Evolutionary conservation across 192 early-diverging fungal genomes (phyloP).

Genomic region (Piromyces finnis): DNA sequence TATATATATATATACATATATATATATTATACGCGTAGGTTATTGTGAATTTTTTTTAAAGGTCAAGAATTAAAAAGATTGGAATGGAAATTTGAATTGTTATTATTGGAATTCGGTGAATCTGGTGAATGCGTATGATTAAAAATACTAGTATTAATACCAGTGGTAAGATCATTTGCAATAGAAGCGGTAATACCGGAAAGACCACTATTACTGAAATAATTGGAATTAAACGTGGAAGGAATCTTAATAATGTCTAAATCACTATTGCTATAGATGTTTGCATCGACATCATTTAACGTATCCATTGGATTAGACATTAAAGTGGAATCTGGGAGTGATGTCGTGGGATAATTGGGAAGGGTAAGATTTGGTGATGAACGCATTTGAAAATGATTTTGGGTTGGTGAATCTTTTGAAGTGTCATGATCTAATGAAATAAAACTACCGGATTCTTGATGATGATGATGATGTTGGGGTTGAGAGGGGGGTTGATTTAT

Average conservation of each 20-base stretch:
- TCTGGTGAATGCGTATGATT: background rate
- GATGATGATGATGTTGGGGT: too few relatives aligned
- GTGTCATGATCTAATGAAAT: too few relatives aligned
- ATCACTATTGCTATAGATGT: background rate
- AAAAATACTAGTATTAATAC: background rate
- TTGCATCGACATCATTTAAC: background rate
- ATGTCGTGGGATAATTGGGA: background rate
- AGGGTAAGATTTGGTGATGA: background rate
- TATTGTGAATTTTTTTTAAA: too few relatives aligned
- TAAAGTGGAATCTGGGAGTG: background rate
- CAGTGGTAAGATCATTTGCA: background rate
- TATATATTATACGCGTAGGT: too few relatives aligned
- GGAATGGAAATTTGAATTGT: background rate
- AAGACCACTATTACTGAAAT: background rate
- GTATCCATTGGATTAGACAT: background rate
- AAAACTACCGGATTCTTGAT: too few relatives aligned
- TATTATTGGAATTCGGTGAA: background rate
- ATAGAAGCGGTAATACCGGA: background rate
- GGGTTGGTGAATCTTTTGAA: background rate
- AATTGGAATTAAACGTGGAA: background rate
- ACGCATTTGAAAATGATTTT: background rate
- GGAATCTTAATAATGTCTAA: background rate
- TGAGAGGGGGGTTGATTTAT: background rate
- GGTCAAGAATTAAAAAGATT: background rate
- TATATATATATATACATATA: too few relatives aligned